phyloP scores from a whole-genome alignment of 163 green algal species.

The Coccomyxa subellipsoidea region DNA sequence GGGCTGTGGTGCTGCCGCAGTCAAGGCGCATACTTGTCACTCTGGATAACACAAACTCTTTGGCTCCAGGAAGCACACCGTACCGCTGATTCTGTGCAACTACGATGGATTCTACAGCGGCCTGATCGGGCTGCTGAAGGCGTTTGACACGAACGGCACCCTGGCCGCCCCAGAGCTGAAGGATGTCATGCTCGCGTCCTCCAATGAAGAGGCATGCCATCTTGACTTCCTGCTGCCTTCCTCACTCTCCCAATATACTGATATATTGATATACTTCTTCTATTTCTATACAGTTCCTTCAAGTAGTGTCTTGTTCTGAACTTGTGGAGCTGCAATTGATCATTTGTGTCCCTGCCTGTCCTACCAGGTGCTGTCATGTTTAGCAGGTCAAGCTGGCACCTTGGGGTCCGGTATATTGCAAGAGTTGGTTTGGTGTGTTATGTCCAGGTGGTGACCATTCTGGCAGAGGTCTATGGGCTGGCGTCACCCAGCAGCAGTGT shows the following conservation, averaged over 20 bases:
- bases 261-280: neutral
- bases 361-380: neutral
- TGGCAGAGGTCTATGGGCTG: conserved; percentile 12
- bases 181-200: conserved; percentile 31
- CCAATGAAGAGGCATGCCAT: conserved; percentile 27
- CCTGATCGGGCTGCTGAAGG: conserved; percentile 50
- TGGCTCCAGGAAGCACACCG: conserved; percentile 30
- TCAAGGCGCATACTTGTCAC: no score
- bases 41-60: no score
- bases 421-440: neutral
- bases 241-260: no score
- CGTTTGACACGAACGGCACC: conserved; percentile 33
- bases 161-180: conserved; percentile 31
- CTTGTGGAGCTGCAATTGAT: neutral
- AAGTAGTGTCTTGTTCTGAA: neutral
- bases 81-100: conserved; percentile 58
- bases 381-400: no score
- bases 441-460: neutral
- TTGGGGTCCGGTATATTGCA: no score
- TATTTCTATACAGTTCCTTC: neutral
- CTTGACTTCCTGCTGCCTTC: neutral
- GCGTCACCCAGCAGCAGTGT: neutral
- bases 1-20: no score
- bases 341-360: neutral
- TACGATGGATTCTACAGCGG: conserved; percentile 60